Evolutionary conservation across 208 protist species (phyloP), one percentile per base, ranked within the genome.

Genomic region (Porcisia deanei): DNA sequence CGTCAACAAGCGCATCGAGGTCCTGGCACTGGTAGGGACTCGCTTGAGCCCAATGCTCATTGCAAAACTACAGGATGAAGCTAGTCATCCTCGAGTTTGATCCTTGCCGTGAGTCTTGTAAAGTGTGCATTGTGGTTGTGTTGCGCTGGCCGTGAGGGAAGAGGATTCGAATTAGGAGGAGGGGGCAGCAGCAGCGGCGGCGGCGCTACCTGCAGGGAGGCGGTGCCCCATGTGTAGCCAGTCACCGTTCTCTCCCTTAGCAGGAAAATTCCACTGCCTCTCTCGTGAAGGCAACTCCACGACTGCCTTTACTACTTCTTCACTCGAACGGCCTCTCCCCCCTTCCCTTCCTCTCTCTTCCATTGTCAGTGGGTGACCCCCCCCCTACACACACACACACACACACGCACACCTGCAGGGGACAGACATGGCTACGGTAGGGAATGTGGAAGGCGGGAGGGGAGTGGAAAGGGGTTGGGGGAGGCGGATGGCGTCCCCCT

Each of bases 21-120:
- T 79, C 39, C 81, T 97, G 49, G 43, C 73, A 22, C 87, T 97
- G 39, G 72, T 86, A 30, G 94, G 94, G 12, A 96, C 91, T 9
- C 81, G 83, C 14, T 66, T 97, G 7, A 92, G 91, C 57, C 84
- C 84, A 18, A 54, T 67, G 2, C 77, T 97, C 30, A 85, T 95
- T 7, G 59, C 78, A 55, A 80, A 82, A 52, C 69, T 97, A n/a
- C 66, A 87, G 72, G 73, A 80, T 20, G 88, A 93, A 66, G 85
- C 87, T 20, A 73, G 37, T 55, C 78, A 66, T 16, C 74, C 78
- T 18, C 77, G 75, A 3, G 61, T 61, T 9, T 80, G 58, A 77
- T 52, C 16, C 14, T 49, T 20, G 66, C 47, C 45, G 20, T 54
- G 41, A 18, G 4, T 30, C 43, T 10, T 41, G 30, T 10, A 25